Evolutionary conservation across 2,329 filamentous ascomycete species (phyloP), one percentile per base, ranked within the genome.

Genomic region (Ophiostoma tasmaniense): DNA sequence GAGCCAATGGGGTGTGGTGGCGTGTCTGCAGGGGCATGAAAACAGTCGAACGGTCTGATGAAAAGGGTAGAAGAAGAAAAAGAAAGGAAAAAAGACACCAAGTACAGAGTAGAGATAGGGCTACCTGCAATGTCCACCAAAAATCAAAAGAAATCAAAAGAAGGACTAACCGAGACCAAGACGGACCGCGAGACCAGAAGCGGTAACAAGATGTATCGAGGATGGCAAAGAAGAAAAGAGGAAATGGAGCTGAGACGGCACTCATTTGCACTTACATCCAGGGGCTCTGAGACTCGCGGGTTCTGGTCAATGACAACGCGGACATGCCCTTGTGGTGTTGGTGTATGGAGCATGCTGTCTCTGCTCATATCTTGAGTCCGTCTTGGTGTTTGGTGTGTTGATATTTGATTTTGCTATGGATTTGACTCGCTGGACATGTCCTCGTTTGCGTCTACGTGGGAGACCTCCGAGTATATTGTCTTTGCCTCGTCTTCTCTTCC

Each of bases 1-100:
- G 25, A 45, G 28, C 68, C 64, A 69, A 66, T 69, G 50, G 68
- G 28, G 50, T 69, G 67, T 66, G 22, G 33, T 55, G 22, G 35
- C 45, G 22, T 64, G 66, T 25, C 64, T 55, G 20, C 68, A 52
- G 28, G 52, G 61, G 37, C 68, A 50, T 62, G 50, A 66, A 66
- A 66, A 65, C 64, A 66, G 52, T 37, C 25, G 50, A 59, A 59
- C 52, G n/a, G n/a, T 11, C 45, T 22, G n/a, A 20, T 6, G 42
- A 10, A 37, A 37, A 37, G 35, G 11, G 11, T 37, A n/a, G n/a
- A 10, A 37, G 35, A 37, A 22, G n/a, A 11, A 22, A 7, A n/a
- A 8, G 45, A n/a, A 6, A 22, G 8, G 45, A 22, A 22, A n/a
- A n/a, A n/a, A n/a, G n/a, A n/a, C n/a, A n/a, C n/a, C n/a, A n/a